Evolutionary conservation across 2,329 filamentous ascomycete species (phyloP).

Genomic region (Penicillium carneum): DNA sequence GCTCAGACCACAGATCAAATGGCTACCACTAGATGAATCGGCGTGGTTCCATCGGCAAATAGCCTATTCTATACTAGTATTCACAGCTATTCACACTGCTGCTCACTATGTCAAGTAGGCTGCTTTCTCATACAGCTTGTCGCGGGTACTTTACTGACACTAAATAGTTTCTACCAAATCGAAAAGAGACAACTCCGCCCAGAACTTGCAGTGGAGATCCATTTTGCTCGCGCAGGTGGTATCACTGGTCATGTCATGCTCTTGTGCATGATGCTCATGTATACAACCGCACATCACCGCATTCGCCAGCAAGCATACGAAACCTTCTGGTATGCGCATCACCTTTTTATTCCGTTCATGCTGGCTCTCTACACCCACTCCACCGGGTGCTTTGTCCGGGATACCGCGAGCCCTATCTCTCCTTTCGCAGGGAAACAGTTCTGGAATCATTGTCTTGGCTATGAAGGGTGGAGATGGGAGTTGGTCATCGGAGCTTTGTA

Average conservation of each 20-base stretch:
- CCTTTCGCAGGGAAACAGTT: constrained; percentile 83
- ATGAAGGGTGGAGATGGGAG: constrained; percentile 97
- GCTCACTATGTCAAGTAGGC: constrained; percentile 93
- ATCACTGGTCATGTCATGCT: constrained; percentile 98
- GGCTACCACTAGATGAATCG: constrained; percentile 92
- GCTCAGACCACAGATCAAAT: constrained; percentile 84
- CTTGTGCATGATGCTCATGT: constrained; percentile 98
- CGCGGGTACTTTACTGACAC: constrained; percentile 33
- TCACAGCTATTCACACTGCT: constrained; percentile 76
- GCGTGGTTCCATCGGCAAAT: constrained; percentile 96
- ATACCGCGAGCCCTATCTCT: constrained; percentile 73
- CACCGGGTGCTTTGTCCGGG: constrained; percentile 93
- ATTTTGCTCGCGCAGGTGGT: constrained; percentile 86
- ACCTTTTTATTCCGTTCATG: constrained; percentile 96
- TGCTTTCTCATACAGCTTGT: neutral
- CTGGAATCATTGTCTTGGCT: constrained; percentile 93
- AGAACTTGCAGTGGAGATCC: constrained; percentile 83
- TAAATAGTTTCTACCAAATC: constrained; percentile 87
- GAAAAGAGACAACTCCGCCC: constrained; percentile 83
- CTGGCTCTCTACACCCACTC: constrained; percentile 95
- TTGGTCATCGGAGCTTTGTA: constrained; percentile 85
- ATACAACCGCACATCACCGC: constrained; percentile 89
- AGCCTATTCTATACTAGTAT: constrained; percentile 86
- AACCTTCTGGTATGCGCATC: constrained; percentile 99
- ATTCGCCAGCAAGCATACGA: constrained; percentile 98